Evolutionary conservation across 345 rosid species (phyloP), one percentile per base, ranked within the genome.

Genomic region (Eucalyptus erythrocorys): DNA sequence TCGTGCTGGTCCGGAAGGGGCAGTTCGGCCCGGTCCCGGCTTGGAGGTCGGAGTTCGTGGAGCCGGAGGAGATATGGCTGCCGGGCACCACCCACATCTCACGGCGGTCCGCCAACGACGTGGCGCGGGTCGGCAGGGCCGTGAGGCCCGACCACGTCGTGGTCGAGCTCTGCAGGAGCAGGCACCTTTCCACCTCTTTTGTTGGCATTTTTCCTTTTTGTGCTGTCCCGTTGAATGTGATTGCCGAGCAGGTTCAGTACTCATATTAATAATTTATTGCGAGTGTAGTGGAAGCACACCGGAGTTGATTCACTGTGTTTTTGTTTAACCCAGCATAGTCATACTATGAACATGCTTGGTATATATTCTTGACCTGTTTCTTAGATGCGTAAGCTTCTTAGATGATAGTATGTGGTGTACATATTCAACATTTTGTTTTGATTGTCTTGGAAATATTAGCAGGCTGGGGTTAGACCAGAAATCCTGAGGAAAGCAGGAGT

Each of bases 1-100:
- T 96, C 51, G 90, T 97, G 40, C 88, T 96, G 50, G 90, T 95
- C 48, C 91, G 95, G 92, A 96, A 94, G 93, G 88, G 86, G 68
- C 93, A 91, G 89, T 96, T 94, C 84, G 97, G 96, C 27, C 98
- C 99, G 4, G 94, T 94, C n/a, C 99, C 96, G 17, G 81, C 94
- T 50, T 96, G 99, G 98, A 95, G 98, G 91, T 89, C 94, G 8
- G 95, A 93, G 88, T 95, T 95, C 81, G 94, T 95, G 11, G 99
- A 96, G 89, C 98, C 97, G 27, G 96, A 96, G 43, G 87, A 93
- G 22, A 95, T 97, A 85, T 95, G 98, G 99, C 90, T 96, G 85
- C 81, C 96, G 37, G 98, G 98, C 71, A 95, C 99, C 51, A 91
- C 88, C n/a, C 98, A 95, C 89, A 93, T 96, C 88, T 95, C 97